Evolutionary conservation across 2,329 filamentous ascomycete species (phyloP).

Genomic region (Fusarium odoratissimum): DNA sequence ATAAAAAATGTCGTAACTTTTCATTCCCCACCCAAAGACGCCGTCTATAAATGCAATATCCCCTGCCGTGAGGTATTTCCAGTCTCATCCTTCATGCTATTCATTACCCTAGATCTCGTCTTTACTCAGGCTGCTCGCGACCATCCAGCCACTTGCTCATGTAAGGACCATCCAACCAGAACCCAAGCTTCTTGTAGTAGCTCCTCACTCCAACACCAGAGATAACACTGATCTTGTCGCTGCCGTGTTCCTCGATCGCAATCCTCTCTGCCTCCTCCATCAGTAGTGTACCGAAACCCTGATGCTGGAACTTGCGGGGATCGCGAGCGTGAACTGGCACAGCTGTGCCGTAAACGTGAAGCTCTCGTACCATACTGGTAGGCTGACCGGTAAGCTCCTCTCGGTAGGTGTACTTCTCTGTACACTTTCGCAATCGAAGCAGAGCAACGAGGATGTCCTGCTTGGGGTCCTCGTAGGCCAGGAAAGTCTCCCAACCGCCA

Average conservation of each 20-base stretch:
- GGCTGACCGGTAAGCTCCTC: constrained; percentile 87
- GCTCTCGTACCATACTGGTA: constrained; percentile 90
- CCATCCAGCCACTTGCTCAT: constrained; percentile 75
- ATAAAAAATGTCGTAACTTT: constrained; percentile 8
- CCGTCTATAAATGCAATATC: constrained; percentile 38
- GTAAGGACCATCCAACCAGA: constrained; percentile 92
- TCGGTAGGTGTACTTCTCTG: constrained; percentile 89
- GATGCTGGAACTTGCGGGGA: constrained; percentile 97
- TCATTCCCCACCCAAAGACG: constrained; percentile 29
- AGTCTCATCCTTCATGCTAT: constrained; percentile 9
- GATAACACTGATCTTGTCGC: constrained; percentile 94
- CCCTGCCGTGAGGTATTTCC: constrained; percentile 34
- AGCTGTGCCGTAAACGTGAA: constrained; percentile 96
- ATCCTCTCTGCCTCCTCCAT: constrained; percentile 99
- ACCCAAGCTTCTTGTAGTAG: constrained; percentile 94
- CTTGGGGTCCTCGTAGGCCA: constrained; percentile 98
- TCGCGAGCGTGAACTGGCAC: constrained; percentile 98
- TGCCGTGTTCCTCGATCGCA: constrained; percentile 92
- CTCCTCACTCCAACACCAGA: constrained; percentile 96
- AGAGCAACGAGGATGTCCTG: constrained; percentile 97
- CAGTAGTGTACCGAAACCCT: constrained; percentile 92
- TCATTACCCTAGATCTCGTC: constrained; percentile 11
- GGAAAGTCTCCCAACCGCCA: constrained; percentile 97
- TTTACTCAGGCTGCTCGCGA: constrained; percentile 38
- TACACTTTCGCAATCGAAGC: constrained; percentile 89